phyloP scores from a whole-genome alignment of 1,139 yeast species.

The Candida anutae region DNA sequence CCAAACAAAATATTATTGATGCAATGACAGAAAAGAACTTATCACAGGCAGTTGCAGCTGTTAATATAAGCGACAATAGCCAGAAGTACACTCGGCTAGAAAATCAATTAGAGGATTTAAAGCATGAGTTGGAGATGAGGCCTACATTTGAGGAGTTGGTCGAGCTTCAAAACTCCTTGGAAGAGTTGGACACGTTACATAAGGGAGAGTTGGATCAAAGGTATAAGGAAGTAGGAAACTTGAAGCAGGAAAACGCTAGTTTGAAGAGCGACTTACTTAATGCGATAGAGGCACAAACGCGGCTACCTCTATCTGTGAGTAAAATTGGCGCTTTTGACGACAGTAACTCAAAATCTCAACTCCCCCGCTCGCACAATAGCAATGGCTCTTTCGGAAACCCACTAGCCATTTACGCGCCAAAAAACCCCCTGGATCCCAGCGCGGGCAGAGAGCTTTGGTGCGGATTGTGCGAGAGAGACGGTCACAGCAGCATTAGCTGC shows the following conservation, averaged over 20 bases:
- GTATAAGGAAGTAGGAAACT: slow-evolving; percentile 18
- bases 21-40: slow-evolving; percentile 9
- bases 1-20: slow-evolving; percentile 8
- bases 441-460: slow-evolving; percentile 80
- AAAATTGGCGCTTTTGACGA: neutral
- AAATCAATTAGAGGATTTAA: slow-evolving; percentile 15
- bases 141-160: slow-evolving; percentile 19
- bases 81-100: slow-evolving; percentile 5
- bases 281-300: slow-evolving; percentile 7
- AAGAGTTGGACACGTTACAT: slow-evolving; percentile 20
- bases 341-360: neutral
- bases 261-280: slow-evolving; percentile 13
- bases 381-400: slow-evolving; percentile 1
- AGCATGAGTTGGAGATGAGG: slow-evolving; percentile 17
- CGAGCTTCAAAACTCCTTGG: slow-evolving; percentile 17
- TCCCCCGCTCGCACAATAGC: no score
- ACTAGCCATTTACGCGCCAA: slow-evolving; percentile 47
- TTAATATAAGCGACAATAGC: slow-evolving; percentile 5
- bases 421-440: slow-evolving; percentile 51
- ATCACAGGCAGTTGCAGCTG: slow-evolving; percentile 7
- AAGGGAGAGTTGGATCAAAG: slow-evolving; percentile 23
- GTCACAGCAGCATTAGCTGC: slow-evolving; percentile 81
- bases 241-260: slow-evolving; percentile 13
- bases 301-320: no score
- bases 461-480: slow-evolving; percentile 83